Base-by-base conservation (phyloP, 176 grass and related monocot species). In the Thalia dealbata region DNA sequence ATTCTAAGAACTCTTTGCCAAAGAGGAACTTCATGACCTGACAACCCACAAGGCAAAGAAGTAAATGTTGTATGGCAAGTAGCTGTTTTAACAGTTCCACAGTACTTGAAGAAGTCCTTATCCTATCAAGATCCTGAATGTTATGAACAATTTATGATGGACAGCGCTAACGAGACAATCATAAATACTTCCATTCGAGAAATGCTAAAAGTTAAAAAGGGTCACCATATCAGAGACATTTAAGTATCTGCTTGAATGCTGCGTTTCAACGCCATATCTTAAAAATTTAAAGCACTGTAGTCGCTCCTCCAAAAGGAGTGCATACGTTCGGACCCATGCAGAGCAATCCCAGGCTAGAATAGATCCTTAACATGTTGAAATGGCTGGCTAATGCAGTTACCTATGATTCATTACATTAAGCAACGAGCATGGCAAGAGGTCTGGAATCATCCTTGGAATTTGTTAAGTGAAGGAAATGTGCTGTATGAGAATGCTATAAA, bases 331-430 rank as follows among this genome's bases (percentile, higher is more conserved):
- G 28, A 96, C 86, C 92, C 92, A 96, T 61, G 86, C 65, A 11
- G 92, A 96, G 78, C 80, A 96, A 83, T 96, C 86, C 88, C 88
- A 96, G 69, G 92, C 92, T 96, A 70, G 21, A 56, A 71, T 58
- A 70, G 52, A 63, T 63, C 61, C 25, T 28, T 15, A 63, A 63
- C 14, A 61, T 63, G 21, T 63, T 63, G 24, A 63, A 63, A 48
- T 48, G 3, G 10, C 21, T 10, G 22, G 22, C n/a, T 25, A 8
- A 61, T 28, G 10, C n/a, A n/a, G n/a, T 24, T 14, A 14, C 23
- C n/a, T 60, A 63, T 63, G 21, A 26, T 63, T 15, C 10, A n/a
- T 29, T 3, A 29, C 29, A 63, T 63, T 28, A 63, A 63, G 13
- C 61, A 63, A 11, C 2, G 23, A 63, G 50, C 67, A 44, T 69